Percentiles rank a stretch among this genome's conserved stretches.
Evolutionary conservation across 2,329 filamentous ascomycete species (phyloP).

Genomic region (Colletotrichum orchidophilum): DNA sequence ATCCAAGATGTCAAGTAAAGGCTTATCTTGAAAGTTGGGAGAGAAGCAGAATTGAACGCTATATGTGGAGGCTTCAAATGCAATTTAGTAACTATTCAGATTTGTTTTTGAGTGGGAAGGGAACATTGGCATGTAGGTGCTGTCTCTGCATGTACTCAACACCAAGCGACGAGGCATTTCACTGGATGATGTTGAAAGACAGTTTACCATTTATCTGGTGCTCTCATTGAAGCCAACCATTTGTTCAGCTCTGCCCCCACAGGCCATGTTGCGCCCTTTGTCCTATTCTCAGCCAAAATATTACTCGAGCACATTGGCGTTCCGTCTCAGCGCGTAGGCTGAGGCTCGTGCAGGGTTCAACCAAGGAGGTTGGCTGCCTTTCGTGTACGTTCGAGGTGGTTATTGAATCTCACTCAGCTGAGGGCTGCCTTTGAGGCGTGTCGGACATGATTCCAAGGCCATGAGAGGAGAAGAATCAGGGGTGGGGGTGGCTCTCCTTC

Average conservation of each 20-base stretch:
- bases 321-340: background rate
- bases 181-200: background rate
- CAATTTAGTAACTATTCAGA: background rate
- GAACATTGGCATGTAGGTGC: background rate
- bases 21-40: background rate
- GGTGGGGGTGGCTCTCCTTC: background rate
- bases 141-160: background rate
- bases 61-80: background rate
- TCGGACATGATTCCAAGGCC: background rate
- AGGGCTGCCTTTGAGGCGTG: background rate
- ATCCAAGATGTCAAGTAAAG: background rate
- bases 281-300: background rate
- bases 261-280: background rate
- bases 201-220: background rate
- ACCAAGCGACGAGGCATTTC: background rate
- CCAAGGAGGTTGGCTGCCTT: background rate
- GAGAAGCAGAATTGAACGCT: background rate
- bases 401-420: background rate
- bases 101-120: background rate
- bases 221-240: background rate
- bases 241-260: background rate
- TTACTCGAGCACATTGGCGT: background rate
- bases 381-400: background rate
- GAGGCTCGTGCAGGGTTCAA: background rate
- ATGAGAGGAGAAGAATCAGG: background rate